A percentile compares a stretch with the other conserved stretches of the same genome.
These are phyloP conservation scores for Fusarium chlamydosporum DNA, from an alignment of 2,329 filamentous ascomycete species.

Conservation along the genomic window DNA sequence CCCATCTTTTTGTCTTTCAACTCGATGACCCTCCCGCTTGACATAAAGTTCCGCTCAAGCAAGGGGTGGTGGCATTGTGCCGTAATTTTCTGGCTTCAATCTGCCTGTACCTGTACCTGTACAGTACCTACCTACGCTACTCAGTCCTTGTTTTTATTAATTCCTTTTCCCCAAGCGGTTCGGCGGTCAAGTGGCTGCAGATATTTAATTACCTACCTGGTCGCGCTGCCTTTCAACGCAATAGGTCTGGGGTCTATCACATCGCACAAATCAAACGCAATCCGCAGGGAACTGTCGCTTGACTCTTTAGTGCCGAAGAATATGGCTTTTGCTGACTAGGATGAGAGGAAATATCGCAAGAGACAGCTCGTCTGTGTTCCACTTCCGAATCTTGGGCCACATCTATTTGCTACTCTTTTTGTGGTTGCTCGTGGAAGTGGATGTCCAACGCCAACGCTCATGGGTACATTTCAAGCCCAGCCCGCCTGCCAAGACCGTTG, in stretches of 20 bases:
- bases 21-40: background rate
- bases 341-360: constrained; percentile 21
- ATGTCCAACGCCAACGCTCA: constrained; percentile 33
- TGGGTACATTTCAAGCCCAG: constrained; percentile 15
- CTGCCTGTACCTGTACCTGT: background rate
- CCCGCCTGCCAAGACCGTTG: constrained; percentile 39
- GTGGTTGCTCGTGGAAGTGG: constrained; percentile 28
- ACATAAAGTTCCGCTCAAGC: constrained; percentile 4
- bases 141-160: constrained; percentile 7
- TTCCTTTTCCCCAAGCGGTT: constrained; percentile 7
- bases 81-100: background rate
- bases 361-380: constrained; percentile 15
- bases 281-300: background rate
- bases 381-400: constrained; percentile 25
- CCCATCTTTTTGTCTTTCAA: constrained; percentile 4
- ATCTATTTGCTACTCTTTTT: constrained; percentile 13
- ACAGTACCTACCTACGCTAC: background rate
- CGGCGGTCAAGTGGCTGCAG: constrained; percentile 23
- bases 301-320: background rate
- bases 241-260: constrained; percentile 2
- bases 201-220: constrained; percentile 3
- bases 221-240: constrained; percentile 20
- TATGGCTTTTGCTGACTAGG: constrained; percentile 1
- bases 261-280: background rate
- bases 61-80: constrained; percentile 7